Evolutionary conservation across 148 eudicot genomes (phyloP), one percentile per base, ranked within the genome.

Genomic region (Silene latifolia): DNA sequence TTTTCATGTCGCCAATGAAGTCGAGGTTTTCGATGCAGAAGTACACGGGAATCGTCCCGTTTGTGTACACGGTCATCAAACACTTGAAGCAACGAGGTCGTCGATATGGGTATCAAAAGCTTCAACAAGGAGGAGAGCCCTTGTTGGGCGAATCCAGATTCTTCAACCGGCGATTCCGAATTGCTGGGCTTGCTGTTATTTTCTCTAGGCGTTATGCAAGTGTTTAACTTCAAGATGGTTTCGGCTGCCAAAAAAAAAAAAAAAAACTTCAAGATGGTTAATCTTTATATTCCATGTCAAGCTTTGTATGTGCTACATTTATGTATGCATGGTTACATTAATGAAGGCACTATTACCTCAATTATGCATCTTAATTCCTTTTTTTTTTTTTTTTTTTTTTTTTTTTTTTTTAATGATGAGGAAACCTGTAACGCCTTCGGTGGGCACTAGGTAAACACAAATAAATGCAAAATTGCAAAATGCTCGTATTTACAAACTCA

Each of bases 31-130:
- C 72, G 29, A 69, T 21, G 56, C 57, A 47, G n/a, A 69, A 69
- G 72, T 69, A 69, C 32, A 69, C 72, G 14, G 72, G 72, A 54
- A 20, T 69, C 4, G 58, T 69, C 13, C 72, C 72, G 0, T 69
- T 69, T 47, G 72, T 69, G 72, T 69, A 20, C 72, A 69, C 35
- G 11, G 72, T 48, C 72, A 69, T 69, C 72, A 69, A 13, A 46
- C 13, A 47, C 72, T 44, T 69, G 57, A 69, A 69, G 17, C 25
- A 69, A 14, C 35, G 18, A 12, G 14, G 56, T 13, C 56, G 56
- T 51, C 18, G 56, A 48, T 47, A 8, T 46, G 72, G 57, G 17
- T 69, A 19, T 21, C 35, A 35, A 47, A 69, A 15, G 72, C 57
- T 69, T 20, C 58, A 14, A 20, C 58, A 69, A 20, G 27, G 18